Evolutionary conservation across 148 eudicot species (phyloP).

Genomic region (Arctostaphylos glauca): DNA sequence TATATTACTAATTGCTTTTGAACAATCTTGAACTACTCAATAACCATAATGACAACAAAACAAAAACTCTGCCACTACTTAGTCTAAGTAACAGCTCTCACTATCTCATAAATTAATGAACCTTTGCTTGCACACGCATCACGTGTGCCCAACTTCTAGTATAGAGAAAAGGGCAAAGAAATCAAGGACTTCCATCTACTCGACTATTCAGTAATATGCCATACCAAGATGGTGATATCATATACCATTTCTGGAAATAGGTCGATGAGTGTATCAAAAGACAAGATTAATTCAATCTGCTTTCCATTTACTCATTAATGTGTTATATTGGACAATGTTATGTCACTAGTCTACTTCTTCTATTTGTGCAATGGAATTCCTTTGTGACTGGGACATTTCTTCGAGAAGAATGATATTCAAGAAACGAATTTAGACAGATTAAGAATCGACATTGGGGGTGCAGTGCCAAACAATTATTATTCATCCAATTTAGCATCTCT

Average conservation of each 20-base stretch:
- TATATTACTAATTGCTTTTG: no score
- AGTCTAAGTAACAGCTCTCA: no score
- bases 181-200: not conserved
- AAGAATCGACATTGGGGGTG: not conserved
- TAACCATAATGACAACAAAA: no score
- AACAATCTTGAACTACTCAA: no score
- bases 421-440: no score
- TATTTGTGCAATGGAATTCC: not conserved
- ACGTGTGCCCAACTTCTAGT: no score
- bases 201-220: constrained; percentile 6
- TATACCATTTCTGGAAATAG: not conserved
- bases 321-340: not conserved
- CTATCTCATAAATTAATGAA: no score
- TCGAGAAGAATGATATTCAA: no score
- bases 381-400: no score
- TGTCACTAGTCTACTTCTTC: not conserved
- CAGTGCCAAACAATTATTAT: not conserved
- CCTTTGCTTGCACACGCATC: no score
- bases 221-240: not conserved
- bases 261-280: not conserved
- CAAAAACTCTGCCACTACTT: no score
- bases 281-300: not conserved
- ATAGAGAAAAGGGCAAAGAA: not conserved
- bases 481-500: constrained; percentile 6
- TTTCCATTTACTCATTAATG: not conserved